These are phyloP conservation scores for Calonectria pseudoturangicola DNA, from an alignment of 2,329 filamentous ascomycete genomes.

Conservation along the genomic window DNA sequence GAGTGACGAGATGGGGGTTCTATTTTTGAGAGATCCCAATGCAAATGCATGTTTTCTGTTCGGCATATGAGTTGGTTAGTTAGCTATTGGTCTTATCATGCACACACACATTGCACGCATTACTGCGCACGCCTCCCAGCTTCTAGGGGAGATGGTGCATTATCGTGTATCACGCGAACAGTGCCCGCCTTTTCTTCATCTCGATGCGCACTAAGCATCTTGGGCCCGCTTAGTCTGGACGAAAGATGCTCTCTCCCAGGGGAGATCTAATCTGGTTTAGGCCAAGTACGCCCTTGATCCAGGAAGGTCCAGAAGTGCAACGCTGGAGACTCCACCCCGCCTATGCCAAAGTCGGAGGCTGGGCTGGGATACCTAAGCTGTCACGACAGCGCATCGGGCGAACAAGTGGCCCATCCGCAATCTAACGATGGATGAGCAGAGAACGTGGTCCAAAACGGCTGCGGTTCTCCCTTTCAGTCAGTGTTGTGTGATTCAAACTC, in stretches of 20 bases:
- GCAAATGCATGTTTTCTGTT: conserved; percentile 9
- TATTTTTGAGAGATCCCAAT: conserved; percentile 8
- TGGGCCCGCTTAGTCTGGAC: conserved; percentile 16
- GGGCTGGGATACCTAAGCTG: conserved; percentile 34
- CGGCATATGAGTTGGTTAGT: conserved; percentile 1
- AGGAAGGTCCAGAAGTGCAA: conserved; percentile 20
- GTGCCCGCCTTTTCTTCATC: background rate
- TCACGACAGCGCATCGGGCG: conserved; percentile 28
- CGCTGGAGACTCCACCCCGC: conserved; percentile 20
- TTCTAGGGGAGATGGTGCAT: background rate
- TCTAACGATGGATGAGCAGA: background rate
- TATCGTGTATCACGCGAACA: conserved; percentile 13
- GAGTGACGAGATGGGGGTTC: background rate
- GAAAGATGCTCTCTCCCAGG: conserved; percentile 3
- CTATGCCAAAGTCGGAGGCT: conserved; percentile 26
- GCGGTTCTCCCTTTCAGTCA: background rate
- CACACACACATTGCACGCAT: conserved; percentile 24
- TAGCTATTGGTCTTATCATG: conserved; percentile 8
- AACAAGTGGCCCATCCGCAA: conserved; percentile 38
- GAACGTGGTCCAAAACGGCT: background rate
- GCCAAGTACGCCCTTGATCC: conserved; percentile 11
- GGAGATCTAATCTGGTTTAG: conserved; percentile 2
- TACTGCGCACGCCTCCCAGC: background rate
- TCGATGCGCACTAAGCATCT: conserved; percentile 11
- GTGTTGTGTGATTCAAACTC: conserved; percentile 33